phyloP scores from a whole-genome alignment of 2,329 filamentous ascomycete species.

The Colletotrichum tofieldiae region DNA sequence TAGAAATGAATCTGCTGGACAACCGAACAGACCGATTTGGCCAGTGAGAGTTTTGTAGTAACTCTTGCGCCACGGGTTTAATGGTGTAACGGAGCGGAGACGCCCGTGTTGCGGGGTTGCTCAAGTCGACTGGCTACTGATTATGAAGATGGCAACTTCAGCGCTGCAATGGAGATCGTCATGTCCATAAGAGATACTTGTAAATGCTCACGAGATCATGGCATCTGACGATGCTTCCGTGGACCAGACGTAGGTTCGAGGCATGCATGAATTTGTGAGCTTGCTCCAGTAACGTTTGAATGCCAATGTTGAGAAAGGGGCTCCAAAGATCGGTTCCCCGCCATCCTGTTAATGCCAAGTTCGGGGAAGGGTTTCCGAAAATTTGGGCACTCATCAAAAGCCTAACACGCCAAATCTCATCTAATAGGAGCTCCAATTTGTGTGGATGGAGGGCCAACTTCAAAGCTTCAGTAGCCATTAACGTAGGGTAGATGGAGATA shows the following conservation, averaged over 20 bases:
- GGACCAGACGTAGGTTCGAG: no score
- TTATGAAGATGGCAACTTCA: not conserved
- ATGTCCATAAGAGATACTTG: no score
- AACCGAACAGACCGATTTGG: not conserved
- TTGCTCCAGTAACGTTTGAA: not conserved
- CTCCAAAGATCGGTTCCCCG: no score
- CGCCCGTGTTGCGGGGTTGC: constrained; percentile 1
- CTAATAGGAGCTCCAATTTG: no score
- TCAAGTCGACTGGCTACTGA: not conserved
- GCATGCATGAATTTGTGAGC: no score
- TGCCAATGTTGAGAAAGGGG: not conserved
- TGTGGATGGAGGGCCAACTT: no score
- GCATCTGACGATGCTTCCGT: not conserved
- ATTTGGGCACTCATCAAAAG: no score
- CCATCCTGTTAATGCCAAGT: no score
- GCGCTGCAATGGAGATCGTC: not conserved
- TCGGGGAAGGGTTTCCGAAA: no score
- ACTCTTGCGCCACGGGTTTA: not conserved
- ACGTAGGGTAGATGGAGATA: no score
- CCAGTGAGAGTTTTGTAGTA: not conserved
- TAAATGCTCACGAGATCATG: not conserved
- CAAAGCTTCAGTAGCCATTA: no score
- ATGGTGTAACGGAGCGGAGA: constrained; percentile 9
- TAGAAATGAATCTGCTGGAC: not conserved
- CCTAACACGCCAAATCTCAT: no score